Base-by-base conservation (phyloP, 2,329 filamentous ascomycete species). In the Calonectria leucothoes region DNA sequence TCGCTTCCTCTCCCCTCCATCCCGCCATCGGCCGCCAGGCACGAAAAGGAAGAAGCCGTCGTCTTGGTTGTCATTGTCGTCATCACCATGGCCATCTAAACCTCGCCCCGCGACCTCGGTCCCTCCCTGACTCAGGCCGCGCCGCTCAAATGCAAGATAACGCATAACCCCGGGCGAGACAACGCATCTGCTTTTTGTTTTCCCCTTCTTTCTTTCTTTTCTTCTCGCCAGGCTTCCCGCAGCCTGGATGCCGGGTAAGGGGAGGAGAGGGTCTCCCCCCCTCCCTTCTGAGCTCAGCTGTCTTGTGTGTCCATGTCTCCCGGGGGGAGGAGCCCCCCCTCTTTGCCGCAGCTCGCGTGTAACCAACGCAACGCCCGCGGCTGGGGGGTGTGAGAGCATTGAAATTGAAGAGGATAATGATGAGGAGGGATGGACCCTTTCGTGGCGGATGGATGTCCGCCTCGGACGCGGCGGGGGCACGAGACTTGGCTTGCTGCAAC, bases 131-230 rank as follows among this genome's bases (percentile, higher is more conserved):
- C 69, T 71, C 64, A 23, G 29, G 42, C 73, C 52, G 39, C 48
- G 37, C 51, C 63, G 35, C 39, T 68, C 64, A 66, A 66, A 78
- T 77, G 75, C 74, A 74, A 78, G 75, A 80, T 78, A 76, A 78
- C 75, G 72, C 73, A 78, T 65, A 57, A 55, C 71, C 69, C 73
- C 49, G 45, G 57, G 59, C 48, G 31, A 72, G 45, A 66, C 69
- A 70, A 66, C 48, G 39, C 59, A 67, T 52, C 42, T 49, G 55
- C 8, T 27, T 23, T 33, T 49, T 66, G 51, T 71, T 61, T 70
- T 51, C 70, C 66, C 8, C 20, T 51, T 15, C 23, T 23, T 48
- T 48, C 17, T 4, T 11, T 17, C 11, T 39, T n/a, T 17, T 15
- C 27, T n/a, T 27, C 15, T 52, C 25, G 17, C 25, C 17, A 29